These are phyloP conservation scores for Trichoderma sp. DNA, from an alignment of 2,329 filamentous ascomycete species.

Conservation along the genomic window DNA sequence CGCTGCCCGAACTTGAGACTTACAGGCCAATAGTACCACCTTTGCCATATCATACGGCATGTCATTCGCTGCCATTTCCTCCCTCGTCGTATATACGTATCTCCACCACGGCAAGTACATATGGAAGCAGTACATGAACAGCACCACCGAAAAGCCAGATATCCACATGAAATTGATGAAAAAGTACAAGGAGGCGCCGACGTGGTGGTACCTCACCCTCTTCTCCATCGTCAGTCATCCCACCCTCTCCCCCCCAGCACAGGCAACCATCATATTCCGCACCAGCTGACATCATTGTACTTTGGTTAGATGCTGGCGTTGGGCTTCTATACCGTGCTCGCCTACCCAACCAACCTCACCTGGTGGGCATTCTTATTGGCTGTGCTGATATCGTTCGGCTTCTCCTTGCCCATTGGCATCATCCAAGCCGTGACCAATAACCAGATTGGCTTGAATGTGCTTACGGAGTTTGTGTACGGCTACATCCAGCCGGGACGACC, in stretches of 20 bases:
- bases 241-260: neutral
- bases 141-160: slow-evolving; percentile 61
- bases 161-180: slow-evolving; percentile 66
- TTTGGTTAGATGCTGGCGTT: slow-evolving; percentile 52
- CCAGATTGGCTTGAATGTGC: slow-evolving; percentile 71
- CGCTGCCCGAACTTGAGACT: neutral
- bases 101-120: slow-evolving; percentile 69
- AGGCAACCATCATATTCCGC: slow-evolving; percentile 2
- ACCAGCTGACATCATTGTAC: slow-evolving; percentile 16
- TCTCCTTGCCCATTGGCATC: slow-evolving; percentile 68
- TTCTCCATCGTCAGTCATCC: slow-evolving; percentile 52
- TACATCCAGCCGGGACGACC: slow-evolving; percentile 75
- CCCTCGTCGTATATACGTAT: slow-evolving; percentile 67
- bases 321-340: slow-evolving; percentile 57
- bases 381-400: slow-evolving; percentile 63
- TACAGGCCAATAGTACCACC: slow-evolving; percentile 56
- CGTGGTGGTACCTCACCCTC: slow-evolving; percentile 64
- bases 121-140: slow-evolving; percentile 62
- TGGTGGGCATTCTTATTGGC: slow-evolving; percentile 75
- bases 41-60: slow-evolving; percentile 71
- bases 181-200: slow-evolving; percentile 63
- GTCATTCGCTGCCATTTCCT: slow-evolving; percentile 70
- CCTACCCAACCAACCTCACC: slow-evolving; percentile 65
- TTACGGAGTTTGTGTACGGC: slow-evolving; percentile 73
- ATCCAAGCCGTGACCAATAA: slow-evolving; percentile 71